Evolutionary conservation across 164 flowering plant species (phyloP).

Genomic region (Platanus orientalis): DNA sequence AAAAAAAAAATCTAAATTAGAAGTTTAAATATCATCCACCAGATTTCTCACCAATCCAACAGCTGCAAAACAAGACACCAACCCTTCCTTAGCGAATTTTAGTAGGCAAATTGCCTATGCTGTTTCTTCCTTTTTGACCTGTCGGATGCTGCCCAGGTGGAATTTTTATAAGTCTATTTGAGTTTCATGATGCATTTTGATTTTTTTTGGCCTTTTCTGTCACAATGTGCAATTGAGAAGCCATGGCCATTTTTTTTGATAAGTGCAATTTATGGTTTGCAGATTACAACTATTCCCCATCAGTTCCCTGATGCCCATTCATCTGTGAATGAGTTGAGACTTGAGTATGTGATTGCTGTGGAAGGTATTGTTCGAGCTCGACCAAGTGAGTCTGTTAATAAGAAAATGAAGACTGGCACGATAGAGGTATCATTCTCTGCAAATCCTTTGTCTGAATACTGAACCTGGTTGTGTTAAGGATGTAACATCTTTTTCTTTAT

Average conservation of each 20-base stretch:
- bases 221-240: not conserved
- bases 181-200: not conserved
- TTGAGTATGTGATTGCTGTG: constrained; percentile 81
- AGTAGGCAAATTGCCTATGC: too few relatives aligned
- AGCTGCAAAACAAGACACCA: too few relatives aligned
- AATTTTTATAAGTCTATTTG: not conserved
- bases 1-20: too few relatives aligned
- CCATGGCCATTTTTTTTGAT: not conserved
- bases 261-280: not conserved
- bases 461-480: not conserved
- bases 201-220: not conserved
- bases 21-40: too few relatives aligned
- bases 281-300: constrained; percentile 82
- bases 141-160: too few relatives aligned
- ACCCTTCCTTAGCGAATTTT: too few relatives aligned
- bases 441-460: not conserved
- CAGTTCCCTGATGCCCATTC: constrained; percentile 78
- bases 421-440: constrained; percentile 56
- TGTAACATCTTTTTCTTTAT: not conserved
- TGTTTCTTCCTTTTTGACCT: too few relatives aligned
- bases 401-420: constrained; percentile 80
- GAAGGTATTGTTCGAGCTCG: constrained; percentile 80
- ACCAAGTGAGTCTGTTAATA: constrained; percentile 69
- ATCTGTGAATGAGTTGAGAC: constrained; percentile 57
- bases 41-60: too few relatives aligned